phyloP scores from a whole-genome alignment of 345 rosid species.

The Salix brachista region DNA sequence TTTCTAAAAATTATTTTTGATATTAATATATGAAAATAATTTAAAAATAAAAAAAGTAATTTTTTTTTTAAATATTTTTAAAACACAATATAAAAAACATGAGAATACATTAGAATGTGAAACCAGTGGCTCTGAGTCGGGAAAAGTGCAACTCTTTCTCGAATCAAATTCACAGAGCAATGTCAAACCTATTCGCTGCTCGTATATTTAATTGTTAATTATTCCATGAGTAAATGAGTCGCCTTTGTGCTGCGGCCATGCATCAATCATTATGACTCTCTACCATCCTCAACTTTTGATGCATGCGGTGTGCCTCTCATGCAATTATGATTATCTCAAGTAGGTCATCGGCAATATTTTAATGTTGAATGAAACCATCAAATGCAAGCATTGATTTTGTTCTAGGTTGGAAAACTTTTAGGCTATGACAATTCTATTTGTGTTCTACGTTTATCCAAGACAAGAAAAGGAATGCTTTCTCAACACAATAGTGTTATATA shows the following conservation, averaged over 20 bases:
- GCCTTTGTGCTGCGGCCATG: slow-evolving; percentile 17
- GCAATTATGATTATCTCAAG: slow-evolving; percentile 28
- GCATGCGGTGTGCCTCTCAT: slow-evolving; percentile 39
- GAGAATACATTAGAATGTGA: neutral
- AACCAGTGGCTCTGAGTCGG: neutral
- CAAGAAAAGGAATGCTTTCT: no score
- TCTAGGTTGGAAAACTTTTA: no score
- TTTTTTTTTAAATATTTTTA: no score
- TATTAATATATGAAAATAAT: no score
- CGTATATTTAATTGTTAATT: neutral
- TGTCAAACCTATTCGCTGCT: neutral
- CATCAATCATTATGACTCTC: slow-evolving; percentile 29
- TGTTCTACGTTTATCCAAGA: no score
- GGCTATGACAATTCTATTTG: no score
- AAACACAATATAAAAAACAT: no score
- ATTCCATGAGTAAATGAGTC: neutral
- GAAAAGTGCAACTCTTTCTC: neutral
- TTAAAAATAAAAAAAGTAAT: no score
- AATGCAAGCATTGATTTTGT: neutral
- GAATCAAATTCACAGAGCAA: neutral
- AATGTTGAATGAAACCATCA: neutral
- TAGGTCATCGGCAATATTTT: neutral
- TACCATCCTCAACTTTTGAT: slow-evolving; percentile 21
- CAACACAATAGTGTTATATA: no score
- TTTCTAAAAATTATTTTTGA: no score